phyloP scores from a whole-genome alignment of 2,329 filamentous ascomycete species.

The Ophiostoma ips region DNA sequence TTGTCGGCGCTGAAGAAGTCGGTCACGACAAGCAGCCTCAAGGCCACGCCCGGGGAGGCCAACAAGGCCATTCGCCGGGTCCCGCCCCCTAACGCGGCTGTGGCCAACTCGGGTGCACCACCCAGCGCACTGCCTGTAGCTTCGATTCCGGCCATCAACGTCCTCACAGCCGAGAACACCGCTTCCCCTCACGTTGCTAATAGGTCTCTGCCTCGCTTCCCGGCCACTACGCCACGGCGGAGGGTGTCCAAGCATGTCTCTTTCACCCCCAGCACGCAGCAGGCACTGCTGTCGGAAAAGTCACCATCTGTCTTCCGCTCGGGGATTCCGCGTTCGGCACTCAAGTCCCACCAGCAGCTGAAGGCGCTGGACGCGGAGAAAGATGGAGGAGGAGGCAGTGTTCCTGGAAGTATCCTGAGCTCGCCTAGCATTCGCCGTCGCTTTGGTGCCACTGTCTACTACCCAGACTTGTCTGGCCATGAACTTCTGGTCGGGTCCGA shows the following conservation, averaged over 20 bases:
- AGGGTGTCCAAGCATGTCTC: conserved; percentile 60
- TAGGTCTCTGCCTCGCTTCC: conserved; percentile 37
- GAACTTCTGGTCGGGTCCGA: conserved; percentile 6
- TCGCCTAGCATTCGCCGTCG: conserved; percentile 10
- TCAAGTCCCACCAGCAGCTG: conserved; percentile 19
- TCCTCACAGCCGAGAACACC: conserved; percentile 30
- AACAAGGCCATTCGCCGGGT: conserved; percentile 10
- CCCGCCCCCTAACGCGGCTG: neutral
- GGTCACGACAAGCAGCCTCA: conserved; percentile 34
- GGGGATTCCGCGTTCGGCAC: conserved; percentile 28
- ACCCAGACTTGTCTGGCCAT: conserved; percentile 36
- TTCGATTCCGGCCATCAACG: conserved; percentile 14
- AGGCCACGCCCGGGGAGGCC: neutral
- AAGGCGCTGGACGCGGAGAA: neutral
- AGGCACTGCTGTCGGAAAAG: conserved; percentile 28
- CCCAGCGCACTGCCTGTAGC: conserved; percentile 36
- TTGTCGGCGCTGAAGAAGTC: conserved; percentile 32
- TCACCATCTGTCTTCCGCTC: conserved; percentile 45
- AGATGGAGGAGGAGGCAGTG: neutral
- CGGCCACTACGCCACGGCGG: conserved; percentile 52
- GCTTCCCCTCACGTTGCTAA: conserved; percentile 30
- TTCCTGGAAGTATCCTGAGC: neutral
- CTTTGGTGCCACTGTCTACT: conserved; percentile 26
- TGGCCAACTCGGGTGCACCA: conserved; percentile 18
- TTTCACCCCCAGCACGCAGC: conserved; percentile 60